Evolutionary conservation across 2,329 filamentous ascomycete species (phyloP), one percentile per base, ranked within the genome.

Genomic region (Orbilia blumenaviensis): DNA sequence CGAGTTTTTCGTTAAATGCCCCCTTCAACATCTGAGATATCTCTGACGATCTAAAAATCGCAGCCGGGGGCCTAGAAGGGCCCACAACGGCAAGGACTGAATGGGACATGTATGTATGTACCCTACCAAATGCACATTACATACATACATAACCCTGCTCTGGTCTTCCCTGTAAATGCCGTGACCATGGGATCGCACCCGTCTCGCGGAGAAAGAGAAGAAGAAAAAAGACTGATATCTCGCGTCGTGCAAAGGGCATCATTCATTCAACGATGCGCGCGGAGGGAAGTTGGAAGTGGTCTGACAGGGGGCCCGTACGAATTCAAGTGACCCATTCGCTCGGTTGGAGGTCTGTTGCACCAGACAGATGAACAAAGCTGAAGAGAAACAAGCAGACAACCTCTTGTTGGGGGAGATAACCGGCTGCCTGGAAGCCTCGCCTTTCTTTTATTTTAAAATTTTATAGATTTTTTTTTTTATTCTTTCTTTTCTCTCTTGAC

Each of bases 401-500:
- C 36, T 21, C 3, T 3, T 41, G 54, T 48, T 48, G 52, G 54
- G 36, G 27, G 41, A 48, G 42, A 34, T 32, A 46, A 9, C 23
- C 62, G 34, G 62, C 62, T 54, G 62, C 62, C 62, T 66, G 62
- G 36, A 38, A 50, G 44, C 42, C 61, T 64, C 61, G 61, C 44
- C 10, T 29, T 29, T 18, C 18, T 34, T 9, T 29, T n/a, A 5
- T 61, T 64, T 16, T 27, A n/a, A n/a, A n/a, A n/a, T n/a, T n/a
- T n/a, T n/a, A n/a, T n/a, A n/a, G n/a, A n/a, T n/a, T n/a, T n/a
- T n/a, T n/a, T n/a, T n/a, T n/a, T n/a, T n/a, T n/a, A n/a, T n/a
- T n/a, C n/a, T n/a, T n/a, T n/a, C n/a, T n/a, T n/a, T n/a, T n/a
- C n/a, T n/a, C n/a, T n/a, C 23, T 32, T 16, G 36, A 16, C 48